Conservation (phyloP, 2,329 filamentous ascomycete genomes). For the Leptosphaerulina australis region DNA sequence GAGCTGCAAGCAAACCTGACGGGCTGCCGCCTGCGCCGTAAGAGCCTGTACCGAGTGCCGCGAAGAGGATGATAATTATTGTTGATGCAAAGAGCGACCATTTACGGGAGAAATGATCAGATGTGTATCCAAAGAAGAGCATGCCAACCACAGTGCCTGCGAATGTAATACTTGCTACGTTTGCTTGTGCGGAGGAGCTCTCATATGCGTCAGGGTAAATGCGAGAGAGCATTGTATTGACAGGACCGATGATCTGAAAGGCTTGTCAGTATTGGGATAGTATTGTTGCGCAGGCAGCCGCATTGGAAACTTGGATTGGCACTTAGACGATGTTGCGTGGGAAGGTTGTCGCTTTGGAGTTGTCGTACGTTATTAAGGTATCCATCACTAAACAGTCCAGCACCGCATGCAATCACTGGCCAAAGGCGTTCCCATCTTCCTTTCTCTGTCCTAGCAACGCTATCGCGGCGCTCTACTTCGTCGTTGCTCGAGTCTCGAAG, state of each 20-base stretch:
- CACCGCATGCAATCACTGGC: slow-evolving; percentile 86
- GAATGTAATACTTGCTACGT: slow-evolving; percentile 83
- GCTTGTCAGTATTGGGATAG: slow-evolving; percentile 19
- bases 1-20: slow-evolving; percentile 74
- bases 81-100: slow-evolving; percentile 83
- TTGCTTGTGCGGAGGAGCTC: slow-evolving; percentile 71
- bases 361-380: slow-evolving; percentile 80
- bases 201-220: slow-evolving; percentile 75
- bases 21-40: slow-evolving; percentile 74
- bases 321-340: slow-evolving; percentile 8
- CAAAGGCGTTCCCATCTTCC: slow-evolving; percentile 57
- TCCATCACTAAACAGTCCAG: slow-evolving; percentile 88
- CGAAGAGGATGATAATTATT: slow-evolving; percentile 82
- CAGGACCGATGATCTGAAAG: slow-evolving; percentile 78
- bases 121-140: slow-evolving; percentile 78
- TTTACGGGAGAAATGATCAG: slow-evolving; percentile 83
- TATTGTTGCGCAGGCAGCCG: background rate
- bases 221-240: slow-evolving; percentile 73
- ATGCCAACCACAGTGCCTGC: slow-evolving; percentile 85
- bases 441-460: slow-evolving; percentile 37
- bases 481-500: slow-evolving; percentile 11
- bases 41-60: slow-evolving; percentile 75
- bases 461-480: slow-evolving; percentile 4
- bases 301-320: background rate
- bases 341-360: slow-evolving; percentile 13